A percentile compares a stretch with the other conserved stretches of the same genome.
These are phyloP conservation scores for Cephalotrichum gorgonifer DNA, from an alignment of 2,329 filamentous ascomycete genomes.

Conservation along the genomic window DNA sequence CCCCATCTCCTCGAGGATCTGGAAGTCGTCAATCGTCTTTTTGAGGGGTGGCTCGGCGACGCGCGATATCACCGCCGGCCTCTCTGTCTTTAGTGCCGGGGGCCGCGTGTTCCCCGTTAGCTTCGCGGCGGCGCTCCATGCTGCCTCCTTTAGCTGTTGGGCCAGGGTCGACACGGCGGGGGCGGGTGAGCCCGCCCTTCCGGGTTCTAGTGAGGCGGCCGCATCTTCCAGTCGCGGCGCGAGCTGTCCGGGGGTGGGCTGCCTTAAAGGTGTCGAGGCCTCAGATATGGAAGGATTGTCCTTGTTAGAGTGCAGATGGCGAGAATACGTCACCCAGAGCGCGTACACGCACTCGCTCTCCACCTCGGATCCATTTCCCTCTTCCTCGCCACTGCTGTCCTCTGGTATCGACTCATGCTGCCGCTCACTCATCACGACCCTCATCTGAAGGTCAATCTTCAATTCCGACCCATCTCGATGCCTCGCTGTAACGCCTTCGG, in stretches of 20 bases:
- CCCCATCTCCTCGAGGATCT: constrained; percentile 94
- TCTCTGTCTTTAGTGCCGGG: constrained; percentile 20
- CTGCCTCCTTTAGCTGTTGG: constrained; percentile 46
- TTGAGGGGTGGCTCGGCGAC: constrained; percentile 40
- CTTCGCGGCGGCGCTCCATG: constrained; percentile 42
- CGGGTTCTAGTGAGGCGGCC: not conserved
- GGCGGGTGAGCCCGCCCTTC: constrained; percentile 13
- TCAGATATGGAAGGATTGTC: constrained; percentile 46
- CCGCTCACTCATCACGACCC: constrained; percentile 84
- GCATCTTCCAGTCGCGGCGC: constrained; percentile 1
- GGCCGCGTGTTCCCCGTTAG: constrained; percentile 30
- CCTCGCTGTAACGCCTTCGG: constrained; percentile 72
- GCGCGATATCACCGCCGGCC: constrained; percentile 22
- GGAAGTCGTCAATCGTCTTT: constrained; percentile 82
- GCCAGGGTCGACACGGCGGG: constrained; percentile 37
- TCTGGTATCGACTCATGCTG: constrained; percentile 58
- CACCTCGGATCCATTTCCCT: constrained; percentile 20
- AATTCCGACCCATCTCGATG: constrained; percentile 89
- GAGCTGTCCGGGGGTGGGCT: constrained; percentile 66
- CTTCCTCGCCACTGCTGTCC: constrained; percentile 42
- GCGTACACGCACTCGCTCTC: constrained; percentile 81
- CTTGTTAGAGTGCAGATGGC: constrained; percentile 68
- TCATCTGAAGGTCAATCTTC: constrained; percentile 92
- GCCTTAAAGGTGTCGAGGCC: constrained; percentile 60
- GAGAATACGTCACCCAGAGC: constrained; percentile 93